Evolutionary conservation across 169 alveolate genomes (phyloP), one percentile per base, ranked within the genome.

Genomic region (Plasmodium blacklocki): DNA sequence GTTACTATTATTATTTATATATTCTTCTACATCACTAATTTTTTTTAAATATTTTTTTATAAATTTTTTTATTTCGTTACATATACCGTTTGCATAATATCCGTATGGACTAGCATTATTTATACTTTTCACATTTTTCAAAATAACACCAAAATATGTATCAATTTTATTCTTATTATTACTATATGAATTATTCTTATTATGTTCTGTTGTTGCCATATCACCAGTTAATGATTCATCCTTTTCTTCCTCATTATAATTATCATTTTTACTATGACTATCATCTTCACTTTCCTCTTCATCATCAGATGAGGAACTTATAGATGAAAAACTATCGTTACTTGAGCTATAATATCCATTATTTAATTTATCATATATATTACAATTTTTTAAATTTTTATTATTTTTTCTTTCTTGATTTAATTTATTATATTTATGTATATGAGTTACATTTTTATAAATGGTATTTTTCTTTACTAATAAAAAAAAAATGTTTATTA

Each of bases 1-100:
- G 21, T 72, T 78, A 49, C 88, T 92, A 68, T 90, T 93, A 7
- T 93, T 90, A 75, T 85, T 87, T 52, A 90, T 76, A 45, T 74
- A 78, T 62, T 91, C 91, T 60, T 93, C 95, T 18, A 93, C 59
- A 18, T 87, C 88, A 45, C 92, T 83, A 49, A 93, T 78, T 56
- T 59, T 78, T 45, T 80, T 74, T 49, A 88, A 64, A 62, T 94
- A 94, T 19, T 78, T 87, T 21, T 83, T 70, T 45, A 92, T 88
- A 70, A 89, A 92, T 75, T 89, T 88, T 19, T 92, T 89, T 43
- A 94, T 92, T 32, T 93, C 95, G 63, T 73, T 85, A 59, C 93
- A 54, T 70, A 92, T 56, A 21, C 94, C 94, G 59, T 67, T 75
- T 29, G 93, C 87, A 58, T 94, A 94, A 73, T 89, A 88, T 29